Conservation (phyloP, 768 basidiomycete genomes). For the Auricularia cornea region DNA sequence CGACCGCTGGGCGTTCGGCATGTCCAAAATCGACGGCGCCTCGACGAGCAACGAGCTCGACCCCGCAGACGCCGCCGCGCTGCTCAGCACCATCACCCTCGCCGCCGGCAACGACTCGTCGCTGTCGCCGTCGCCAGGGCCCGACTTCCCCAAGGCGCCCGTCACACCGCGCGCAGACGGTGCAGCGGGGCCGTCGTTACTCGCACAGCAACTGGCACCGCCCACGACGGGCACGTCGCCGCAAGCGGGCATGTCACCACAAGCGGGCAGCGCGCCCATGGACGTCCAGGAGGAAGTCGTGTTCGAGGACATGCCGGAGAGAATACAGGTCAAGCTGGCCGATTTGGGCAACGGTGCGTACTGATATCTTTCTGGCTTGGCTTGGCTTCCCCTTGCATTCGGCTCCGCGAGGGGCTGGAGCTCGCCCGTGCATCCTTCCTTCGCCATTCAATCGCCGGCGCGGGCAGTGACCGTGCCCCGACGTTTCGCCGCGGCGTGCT, state of each 20-base stretch:
- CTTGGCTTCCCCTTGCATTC: no score
- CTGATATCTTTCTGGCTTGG: neutral
- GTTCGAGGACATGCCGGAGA: slow-evolving; percentile 30
- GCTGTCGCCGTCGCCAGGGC: neutral
- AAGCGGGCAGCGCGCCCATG: neutral
- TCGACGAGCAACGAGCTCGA: slow-evolving; percentile 7
- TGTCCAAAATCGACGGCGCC: slow-evolving; percentile 71
- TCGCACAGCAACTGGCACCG: slow-evolving; percentile 59
- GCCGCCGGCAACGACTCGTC: neutral
- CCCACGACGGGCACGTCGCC: neutral
- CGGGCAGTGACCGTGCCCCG: no score
- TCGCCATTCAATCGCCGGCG: no score
- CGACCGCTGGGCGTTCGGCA: slow-evolving; percentile 85
- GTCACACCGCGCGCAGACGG: slow-evolving; percentile 15
- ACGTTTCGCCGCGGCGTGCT: no score
- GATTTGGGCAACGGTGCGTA: slow-evolving; percentile 88
- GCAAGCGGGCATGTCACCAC: neutral
- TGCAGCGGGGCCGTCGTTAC: slow-evolving; percentile 60
- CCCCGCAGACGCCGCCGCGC: neutral
- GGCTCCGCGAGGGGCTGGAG: no score
- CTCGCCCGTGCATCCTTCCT: no score
- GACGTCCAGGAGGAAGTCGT: slow-evolving; percentile 13
- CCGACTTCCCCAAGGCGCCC: slow-evolving; percentile 16
- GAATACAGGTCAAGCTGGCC: slow-evolving; percentile 97
- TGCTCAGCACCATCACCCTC: neutral